Percentiles rank a stretch among this genome's conserved stretches.
Evolutionary conservation across 78 protist genomes (phyloP).

Genomic region (Diacronema lutheri): DNA sequence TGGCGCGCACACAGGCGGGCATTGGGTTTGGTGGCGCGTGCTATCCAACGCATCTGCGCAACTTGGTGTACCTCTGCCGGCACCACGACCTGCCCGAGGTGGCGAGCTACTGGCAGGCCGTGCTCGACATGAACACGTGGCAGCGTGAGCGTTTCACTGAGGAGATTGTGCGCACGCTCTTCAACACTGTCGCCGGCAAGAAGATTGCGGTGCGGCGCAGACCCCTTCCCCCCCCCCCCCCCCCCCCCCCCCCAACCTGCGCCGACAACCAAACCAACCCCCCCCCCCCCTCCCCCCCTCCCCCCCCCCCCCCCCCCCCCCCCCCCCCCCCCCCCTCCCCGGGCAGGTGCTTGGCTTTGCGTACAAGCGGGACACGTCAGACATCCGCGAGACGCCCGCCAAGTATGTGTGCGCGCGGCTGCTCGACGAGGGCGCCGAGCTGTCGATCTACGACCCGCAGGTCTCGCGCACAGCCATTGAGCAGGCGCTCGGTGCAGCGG

Average conservation of each 20-base stretch:
- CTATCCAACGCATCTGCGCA: constrained; percentile 90
- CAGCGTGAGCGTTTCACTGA: constrained; percentile 82
- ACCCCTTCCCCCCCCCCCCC: too few relatives aligned
- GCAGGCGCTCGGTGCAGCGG: neutral
- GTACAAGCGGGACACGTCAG: constrained; percentile 88
- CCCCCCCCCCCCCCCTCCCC: neutral
- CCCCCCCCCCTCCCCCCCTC: too few relatives aligned
- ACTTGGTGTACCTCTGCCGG: constrained; percentile 80
- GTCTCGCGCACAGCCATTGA: constrained; percentile 59
- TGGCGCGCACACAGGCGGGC: too few relatives aligned
- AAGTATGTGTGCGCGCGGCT: constrained; percentile 58
- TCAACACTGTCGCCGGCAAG: constrained; percentile 74
- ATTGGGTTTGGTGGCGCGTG: constrained; percentile 82
- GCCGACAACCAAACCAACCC: too few relatives aligned
- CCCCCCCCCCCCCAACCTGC: too few relatives aligned
- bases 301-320: neutral
- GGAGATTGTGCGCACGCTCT: constrained; percentile 46
- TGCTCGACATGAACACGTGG: constrained; percentile 76
- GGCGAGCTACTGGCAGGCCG: constrained; percentile 86
- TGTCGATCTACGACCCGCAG: constrained; percentile 90
- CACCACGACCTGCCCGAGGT: constrained; percentile 51
- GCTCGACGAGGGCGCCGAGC: constrained; percentile 78
- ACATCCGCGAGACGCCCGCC: constrained; percentile 79
- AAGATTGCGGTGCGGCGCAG: constrained; percentile 57
- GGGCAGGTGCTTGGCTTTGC: constrained; percentile 64